Conservation (phyloP, 768 basidiomycete genomes). For the Tricholoma furcatifolium region DNA sequence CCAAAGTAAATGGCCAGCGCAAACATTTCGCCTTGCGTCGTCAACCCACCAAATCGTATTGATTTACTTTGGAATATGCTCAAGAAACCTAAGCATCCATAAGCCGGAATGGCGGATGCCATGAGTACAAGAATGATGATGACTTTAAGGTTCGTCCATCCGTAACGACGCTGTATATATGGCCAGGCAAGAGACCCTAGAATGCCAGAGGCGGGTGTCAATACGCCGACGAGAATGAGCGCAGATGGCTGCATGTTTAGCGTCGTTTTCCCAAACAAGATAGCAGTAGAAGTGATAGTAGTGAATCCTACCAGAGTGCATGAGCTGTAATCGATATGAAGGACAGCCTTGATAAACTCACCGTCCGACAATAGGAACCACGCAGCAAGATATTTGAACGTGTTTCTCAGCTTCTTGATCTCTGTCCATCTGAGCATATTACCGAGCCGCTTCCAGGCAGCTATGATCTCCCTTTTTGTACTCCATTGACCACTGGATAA, state of each 20-base stretch:
- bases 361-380: constrained; percentile 96
- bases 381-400: constrained; percentile 86
- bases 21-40: constrained; percentile 84
- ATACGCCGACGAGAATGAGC: constrained; percentile 75
- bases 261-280: constrained; percentile 89
- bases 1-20: constrained; percentile 82
- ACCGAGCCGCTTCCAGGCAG: constrained; percentile 76
- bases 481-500: constrained; percentile 37
- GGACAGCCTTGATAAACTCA: constrained; percentile 26
- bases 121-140: constrained; percentile 67
- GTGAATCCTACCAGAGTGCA: constrained; percentile 65
- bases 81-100: constrained; percentile 82
- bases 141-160: constrained; percentile 66
- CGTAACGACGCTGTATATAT: constrained; percentile 57
- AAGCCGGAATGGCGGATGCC: constrained; percentile 69
- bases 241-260: constrained; percentile 77
- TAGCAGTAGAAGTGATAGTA: constrained; percentile 87
- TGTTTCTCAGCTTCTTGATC: constrained; percentile 72
- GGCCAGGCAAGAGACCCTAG: constrained; percentile 85
- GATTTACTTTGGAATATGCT: constrained; percentile 41
- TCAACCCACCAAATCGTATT: constrained; percentile 67
- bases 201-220: constrained; percentile 80
- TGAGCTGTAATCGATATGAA: background rate
- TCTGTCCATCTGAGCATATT: constrained; percentile 74
- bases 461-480: constrained; percentile 48